Conservation (phyloP, 2,329 filamentous ascomycete genomes). For the Tolypocladium endophyticum region DNA sequence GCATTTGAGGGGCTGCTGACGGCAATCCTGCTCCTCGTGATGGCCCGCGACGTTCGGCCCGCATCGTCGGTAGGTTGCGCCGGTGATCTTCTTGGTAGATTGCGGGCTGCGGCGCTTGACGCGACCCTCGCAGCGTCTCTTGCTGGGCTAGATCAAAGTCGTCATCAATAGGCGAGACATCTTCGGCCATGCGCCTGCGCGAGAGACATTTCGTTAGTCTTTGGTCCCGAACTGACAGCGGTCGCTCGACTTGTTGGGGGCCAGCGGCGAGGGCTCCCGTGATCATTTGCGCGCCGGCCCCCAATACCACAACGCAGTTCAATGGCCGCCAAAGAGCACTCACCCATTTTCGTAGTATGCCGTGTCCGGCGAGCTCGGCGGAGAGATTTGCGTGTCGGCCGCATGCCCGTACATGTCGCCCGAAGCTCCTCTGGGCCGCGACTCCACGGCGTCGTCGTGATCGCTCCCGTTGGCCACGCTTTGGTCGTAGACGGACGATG, state of each 20-base stretch:
- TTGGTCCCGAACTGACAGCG: neutral
- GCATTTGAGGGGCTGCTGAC: neutral
- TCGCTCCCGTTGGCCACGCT: slow-evolving; percentile 20
- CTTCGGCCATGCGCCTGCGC: slow-evolving; percentile 15
- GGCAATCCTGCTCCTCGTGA: neutral
- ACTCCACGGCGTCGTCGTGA: slow-evolving; percentile 16
- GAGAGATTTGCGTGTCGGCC: slow-evolving; percentile 41
- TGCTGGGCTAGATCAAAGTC: slow-evolving; percentile 10
- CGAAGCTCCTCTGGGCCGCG: slow-evolving; percentile 22
- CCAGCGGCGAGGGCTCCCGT: neutral
- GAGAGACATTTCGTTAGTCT: neutral
- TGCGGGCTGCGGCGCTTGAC: slow-evolving; percentile 1
- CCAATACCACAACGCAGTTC: neutral
- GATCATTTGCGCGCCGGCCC: neutral
- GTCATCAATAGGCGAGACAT: slow-evolving; percentile 46
- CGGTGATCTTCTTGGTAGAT: neutral
- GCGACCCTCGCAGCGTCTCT: neutral
- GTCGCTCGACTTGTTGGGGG: neutral
- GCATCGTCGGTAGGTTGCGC: neutral
- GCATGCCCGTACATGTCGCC: slow-evolving; percentile 14
- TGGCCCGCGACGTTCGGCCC: neutral
- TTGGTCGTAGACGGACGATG: slow-evolving; percentile 46
- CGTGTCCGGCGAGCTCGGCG: slow-evolving; percentile 46
- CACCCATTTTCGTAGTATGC: slow-evolving; percentile 26
- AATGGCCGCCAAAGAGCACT: slow-evolving; percentile 16